Evolutionary conservation across 139 green algal genomes (phyloP).

Genomic region (Coelastrella sp.): DNA sequence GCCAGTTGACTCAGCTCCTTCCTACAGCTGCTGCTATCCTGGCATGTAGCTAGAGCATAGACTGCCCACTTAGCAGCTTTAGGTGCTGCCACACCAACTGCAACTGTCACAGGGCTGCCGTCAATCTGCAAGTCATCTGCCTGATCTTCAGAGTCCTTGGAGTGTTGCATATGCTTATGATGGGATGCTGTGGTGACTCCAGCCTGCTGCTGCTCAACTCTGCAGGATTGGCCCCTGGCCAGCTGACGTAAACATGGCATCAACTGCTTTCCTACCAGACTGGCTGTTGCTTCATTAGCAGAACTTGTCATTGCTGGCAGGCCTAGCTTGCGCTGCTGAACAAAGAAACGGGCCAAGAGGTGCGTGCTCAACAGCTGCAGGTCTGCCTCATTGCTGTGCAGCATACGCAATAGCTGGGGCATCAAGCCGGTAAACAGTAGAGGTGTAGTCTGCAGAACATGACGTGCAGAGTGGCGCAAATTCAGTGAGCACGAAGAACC

Average conservation of each 20-base stretch:
- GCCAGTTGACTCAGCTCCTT: slow-evolving; percentile 47
- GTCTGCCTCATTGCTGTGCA: neutral
- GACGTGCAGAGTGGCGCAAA: too few species aligned
- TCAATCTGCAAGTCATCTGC: neutral
- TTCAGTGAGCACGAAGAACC: too few species aligned
- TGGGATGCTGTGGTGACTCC: too few species aligned
- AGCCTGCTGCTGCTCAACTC: neutral
- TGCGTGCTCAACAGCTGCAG: slow-evolving; percentile 33
- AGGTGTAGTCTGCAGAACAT: slow-evolving; percentile 20
- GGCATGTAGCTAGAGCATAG: slow-evolving; percentile 42
- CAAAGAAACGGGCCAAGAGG: slow-evolving; percentile 16
- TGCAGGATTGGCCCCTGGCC: neutral
- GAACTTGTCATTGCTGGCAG: neutral
- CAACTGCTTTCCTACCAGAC: slow-evolving; percentile 11
- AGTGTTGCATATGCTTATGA: neutral
- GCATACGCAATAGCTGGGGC: neutral
- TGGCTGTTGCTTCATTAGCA: neutral
- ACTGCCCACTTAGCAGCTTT: slow-evolving; percentile 66
- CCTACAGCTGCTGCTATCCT: neutral
- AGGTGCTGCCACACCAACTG: slow-evolving; percentile 50
- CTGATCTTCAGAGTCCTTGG: neutral
- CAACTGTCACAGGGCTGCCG: neutral
- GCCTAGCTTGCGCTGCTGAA: slow-evolving; percentile 15
- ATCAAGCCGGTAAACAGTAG: slow-evolving; percentile 27
- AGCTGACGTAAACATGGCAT: slow-evolving; percentile 30